phyloP scores from a whole-genome alignment of 2,329 filamentous ascomycete species.

The Zopfia rhizophila region DNA sequence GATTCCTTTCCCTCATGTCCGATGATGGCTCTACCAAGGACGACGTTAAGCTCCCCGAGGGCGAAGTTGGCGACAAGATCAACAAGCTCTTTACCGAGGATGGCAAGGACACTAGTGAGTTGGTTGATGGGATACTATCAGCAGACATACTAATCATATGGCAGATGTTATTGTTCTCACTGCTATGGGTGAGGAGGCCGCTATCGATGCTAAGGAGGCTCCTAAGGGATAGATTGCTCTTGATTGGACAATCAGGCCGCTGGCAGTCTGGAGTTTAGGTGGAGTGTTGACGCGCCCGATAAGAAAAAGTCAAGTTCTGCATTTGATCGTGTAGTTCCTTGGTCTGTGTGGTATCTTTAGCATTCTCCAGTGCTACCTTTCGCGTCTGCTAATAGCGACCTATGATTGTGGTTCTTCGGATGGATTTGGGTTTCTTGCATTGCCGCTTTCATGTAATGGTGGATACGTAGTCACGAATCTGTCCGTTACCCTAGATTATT shows the following conservation, averaged over 20 bases:
- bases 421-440: constrained; percentile 51
- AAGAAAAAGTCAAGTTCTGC: constrained; percentile 35
- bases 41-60: constrained; percentile 92
- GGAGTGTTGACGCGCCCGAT: constrained; percentile 37
- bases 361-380: constrained; percentile 40
- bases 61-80: constrained; percentile 89
- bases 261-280: constrained; percentile 39
- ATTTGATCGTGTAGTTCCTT: constrained; percentile 34
- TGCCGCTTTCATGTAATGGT: constrained; percentile 43
- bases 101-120: constrained; percentile 94
- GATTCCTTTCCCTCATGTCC: constrained; percentile 92
- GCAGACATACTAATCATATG: constrained; percentile 27
- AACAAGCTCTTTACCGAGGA: constrained; percentile 79
- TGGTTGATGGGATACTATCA: not conserved
- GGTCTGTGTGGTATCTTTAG: constrained; percentile 40
- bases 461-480: constrained; percentile 48
- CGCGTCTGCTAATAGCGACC: constrained; percentile 43
- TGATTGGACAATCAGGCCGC: constrained; percentile 37
- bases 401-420: constrained; percentile 50
- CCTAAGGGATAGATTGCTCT: constrained; percentile 58
- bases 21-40: constrained; percentile 90
- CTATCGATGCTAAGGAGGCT: constrained; percentile 95
- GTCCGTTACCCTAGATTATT: constrained; percentile 43
- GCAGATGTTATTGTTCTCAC: constrained; percentile 90
- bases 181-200: constrained; percentile 94